Conservation (phyloP, 345 rosid genomes). For the Nasturtium officinale region DNA sequence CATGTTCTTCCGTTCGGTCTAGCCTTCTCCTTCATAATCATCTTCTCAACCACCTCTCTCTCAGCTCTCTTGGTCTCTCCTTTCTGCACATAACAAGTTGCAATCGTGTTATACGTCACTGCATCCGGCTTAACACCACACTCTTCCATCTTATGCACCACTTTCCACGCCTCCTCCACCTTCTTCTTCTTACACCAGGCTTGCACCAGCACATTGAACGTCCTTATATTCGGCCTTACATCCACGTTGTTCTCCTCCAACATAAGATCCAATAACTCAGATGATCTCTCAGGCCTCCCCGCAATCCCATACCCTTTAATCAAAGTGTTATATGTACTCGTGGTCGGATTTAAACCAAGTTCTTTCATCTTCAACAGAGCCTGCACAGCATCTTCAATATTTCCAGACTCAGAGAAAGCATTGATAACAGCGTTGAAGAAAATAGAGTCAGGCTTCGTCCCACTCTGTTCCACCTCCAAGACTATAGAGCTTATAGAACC, state of each 20-base stretch:
- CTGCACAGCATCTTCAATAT: conserved; percentile 56
- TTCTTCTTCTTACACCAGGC: conserved; percentile 68
- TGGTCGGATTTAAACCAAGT: conserved; percentile 56
- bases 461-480: conserved; percentile 55
- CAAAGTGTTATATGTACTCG: conserved; percentile 64
- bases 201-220: conserved; percentile 62
- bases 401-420: conserved; percentile 65
- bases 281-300: conserved; percentile 61
- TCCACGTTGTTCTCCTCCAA: conserved; percentile 35
- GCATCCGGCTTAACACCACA: conserved; percentile 57
- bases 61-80: conserved; percentile 58
- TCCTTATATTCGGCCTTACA: conserved; percentile 60
- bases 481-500: conserved; percentile 50
- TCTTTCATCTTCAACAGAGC: conserved; percentile 59
- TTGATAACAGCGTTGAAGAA: conserved; percentile 66
- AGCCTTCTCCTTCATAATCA: conserved; percentile 49
- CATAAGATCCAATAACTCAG: conserved; percentile 57
- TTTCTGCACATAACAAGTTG: conserved; percentile 56
- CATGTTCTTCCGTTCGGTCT: conserved; percentile 61
- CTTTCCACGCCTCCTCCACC: conserved; percentile 58
- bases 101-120: conserved; percentile 67
- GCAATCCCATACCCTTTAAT: conserved; percentile 68
- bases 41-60: conserved; percentile 47
- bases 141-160: conserved; percentile 54
- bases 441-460: conserved; percentile 53